These are phyloP conservation scores for Penicillium bialowiezense DNA, from an alignment of 495 filamentous ascomycete species.

Conservation along the genomic window DNA sequence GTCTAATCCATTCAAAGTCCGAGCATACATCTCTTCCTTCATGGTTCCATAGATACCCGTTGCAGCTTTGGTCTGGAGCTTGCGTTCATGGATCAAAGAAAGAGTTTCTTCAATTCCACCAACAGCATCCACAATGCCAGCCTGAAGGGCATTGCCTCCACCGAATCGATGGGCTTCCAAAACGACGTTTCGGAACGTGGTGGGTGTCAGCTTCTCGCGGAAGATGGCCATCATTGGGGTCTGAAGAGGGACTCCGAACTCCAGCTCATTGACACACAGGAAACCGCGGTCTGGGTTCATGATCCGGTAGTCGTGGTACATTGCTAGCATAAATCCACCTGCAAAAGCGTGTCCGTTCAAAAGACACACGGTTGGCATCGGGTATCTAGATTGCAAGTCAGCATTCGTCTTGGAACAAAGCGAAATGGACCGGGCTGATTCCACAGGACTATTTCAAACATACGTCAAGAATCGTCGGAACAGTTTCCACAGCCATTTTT, in stretches of 20 bases:
- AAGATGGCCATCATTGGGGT: slow-evolving; percentile 73
- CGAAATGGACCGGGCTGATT: no score
- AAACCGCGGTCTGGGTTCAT: slow-evolving; percentile 67
- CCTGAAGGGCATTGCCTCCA: slow-evolving; percentile 56
- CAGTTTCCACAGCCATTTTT: slow-evolving; percentile 54
- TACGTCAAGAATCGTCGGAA: slow-evolving; percentile 61
- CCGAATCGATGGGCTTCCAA: slow-evolving; percentile 66
- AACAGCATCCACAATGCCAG: slow-evolving; percentile 65
- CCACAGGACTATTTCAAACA: not conserved
- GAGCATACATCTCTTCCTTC: slow-evolving; percentile 71
- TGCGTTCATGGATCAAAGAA: slow-evolving; percentile 51
- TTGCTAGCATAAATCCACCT: slow-evolving; percentile 73
- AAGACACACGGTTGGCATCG: slow-evolving; percentile 78
- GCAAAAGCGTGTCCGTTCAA: slow-evolving; percentile 83
- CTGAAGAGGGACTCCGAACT: slow-evolving; percentile 69
- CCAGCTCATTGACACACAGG: slow-evolving; percentile 74
- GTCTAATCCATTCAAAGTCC: slow-evolving; percentile 54
- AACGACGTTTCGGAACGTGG: slow-evolving; percentile 59
- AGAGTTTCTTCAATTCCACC: slow-evolving; percentile 62
- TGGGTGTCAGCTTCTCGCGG: slow-evolving; percentile 56
- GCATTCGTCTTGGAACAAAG: not conserved
- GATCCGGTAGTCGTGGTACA: slow-evolving; percentile 81
- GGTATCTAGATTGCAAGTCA: slow-evolving; percentile 47
- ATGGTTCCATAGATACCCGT: slow-evolving; percentile 64
- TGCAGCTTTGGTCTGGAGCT: slow-evolving; percentile 54